Evolutionary conservation across 2,329 filamentous ascomycete species (phyloP), one percentile per base, ranked within the genome.

Genomic region (Pseudogymnoascus destructans): DNA sequence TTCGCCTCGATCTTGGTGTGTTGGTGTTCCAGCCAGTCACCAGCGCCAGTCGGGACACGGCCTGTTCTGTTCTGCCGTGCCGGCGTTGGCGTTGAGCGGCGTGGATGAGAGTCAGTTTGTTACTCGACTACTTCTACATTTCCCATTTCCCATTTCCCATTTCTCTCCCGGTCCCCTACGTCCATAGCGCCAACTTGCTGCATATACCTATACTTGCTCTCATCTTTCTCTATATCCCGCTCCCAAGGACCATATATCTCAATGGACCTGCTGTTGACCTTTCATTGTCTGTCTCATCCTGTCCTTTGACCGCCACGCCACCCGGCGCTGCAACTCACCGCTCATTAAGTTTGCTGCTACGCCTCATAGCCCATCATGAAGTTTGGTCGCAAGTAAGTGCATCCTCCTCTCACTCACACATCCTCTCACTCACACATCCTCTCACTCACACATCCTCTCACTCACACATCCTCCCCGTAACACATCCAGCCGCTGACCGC

Each of bases 381-480:
- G 72, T 84, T 84, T 66, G 79, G 80, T 65, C 76, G 79, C 72
- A 82, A 77, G 80, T 82, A 72, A 70, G 75, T 63, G 38, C 60
- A 58, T 15, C 57, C 30, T 55, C 59, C 59, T 5, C 58, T 60
- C 15, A 57, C 61, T 42, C 9, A 17, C 54, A 0, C 15, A 13
- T 30, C 38, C 25, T 3, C 10, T 17, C 35, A 5, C 1, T 55
- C 19, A 21, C 19, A 32, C 23, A 7, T 8, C n/a, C n/a, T n/a
- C n/a, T n/a, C n/a, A n/a, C n/a, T n/a, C n/a, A n/a, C n/a, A n/a
- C n/a, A n/a, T 55, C 59, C 59, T 5, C 58, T 60, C 15, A 57
- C 61, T 42, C 9, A 17, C 54, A 0, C 15, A 13, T 30, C 38
- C 25, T 3, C 10, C 21, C 35, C 7, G 1, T 55, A n/a, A 21